phyloP scores from a whole-genome alignment of 1,284 basidiomycete genomes.

The Tausonia pullulans region DNA sequence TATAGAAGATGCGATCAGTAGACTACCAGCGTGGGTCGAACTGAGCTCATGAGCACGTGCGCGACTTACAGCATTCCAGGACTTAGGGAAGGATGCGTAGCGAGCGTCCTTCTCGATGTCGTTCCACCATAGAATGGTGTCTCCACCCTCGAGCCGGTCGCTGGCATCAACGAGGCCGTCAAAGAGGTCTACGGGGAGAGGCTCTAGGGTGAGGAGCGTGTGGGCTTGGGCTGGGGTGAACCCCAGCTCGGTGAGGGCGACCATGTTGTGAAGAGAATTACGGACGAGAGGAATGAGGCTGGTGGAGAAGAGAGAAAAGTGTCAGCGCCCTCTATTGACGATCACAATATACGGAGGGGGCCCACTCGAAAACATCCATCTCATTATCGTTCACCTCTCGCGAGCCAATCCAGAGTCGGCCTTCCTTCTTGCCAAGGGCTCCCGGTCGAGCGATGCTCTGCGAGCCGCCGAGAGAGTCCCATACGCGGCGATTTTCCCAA shows the following conservation, averaged over 20 bases:
- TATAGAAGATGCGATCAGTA: neutral
- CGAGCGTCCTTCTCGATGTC: conserved; percentile 73
- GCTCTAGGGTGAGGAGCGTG: conserved; percentile 54
- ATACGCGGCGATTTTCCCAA: conserved; percentile 37
- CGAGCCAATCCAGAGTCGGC: conserved; percentile 65
- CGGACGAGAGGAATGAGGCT: conserved; percentile 59
- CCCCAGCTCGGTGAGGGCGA: conserved; percentile 50
- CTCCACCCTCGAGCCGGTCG: conserved; percentile 67
- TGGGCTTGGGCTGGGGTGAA: conserved; percentile 54
- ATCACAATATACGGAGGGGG: conserved; percentile 8
- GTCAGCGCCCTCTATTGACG: neutral
- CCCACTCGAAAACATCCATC: conserved; percentile 55
- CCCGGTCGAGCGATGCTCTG: conserved; percentile 6
- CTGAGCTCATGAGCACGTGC: no score
- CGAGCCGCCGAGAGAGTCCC: conserved; percentile 40
- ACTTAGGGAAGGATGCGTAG: conserved; percentile 28
- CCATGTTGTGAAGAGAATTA: conserved; percentile 58
- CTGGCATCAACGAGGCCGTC: conserved; percentile 78
- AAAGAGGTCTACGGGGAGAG: conserved; percentile 45
- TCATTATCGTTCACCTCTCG: conserved; percentile 50
- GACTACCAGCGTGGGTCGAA: neutral
- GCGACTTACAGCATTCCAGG: no score
- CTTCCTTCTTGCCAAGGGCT: neutral
- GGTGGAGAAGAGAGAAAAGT: neutral
- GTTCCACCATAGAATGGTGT: conserved; percentile 72